A percentile compares a stretch with the other conserved stretches of the same genome.
Evolutionary conservation across 371 early-diverging fungal genomes (phyloP).

Genomic region (Phascolomyces articulosus): DNA sequence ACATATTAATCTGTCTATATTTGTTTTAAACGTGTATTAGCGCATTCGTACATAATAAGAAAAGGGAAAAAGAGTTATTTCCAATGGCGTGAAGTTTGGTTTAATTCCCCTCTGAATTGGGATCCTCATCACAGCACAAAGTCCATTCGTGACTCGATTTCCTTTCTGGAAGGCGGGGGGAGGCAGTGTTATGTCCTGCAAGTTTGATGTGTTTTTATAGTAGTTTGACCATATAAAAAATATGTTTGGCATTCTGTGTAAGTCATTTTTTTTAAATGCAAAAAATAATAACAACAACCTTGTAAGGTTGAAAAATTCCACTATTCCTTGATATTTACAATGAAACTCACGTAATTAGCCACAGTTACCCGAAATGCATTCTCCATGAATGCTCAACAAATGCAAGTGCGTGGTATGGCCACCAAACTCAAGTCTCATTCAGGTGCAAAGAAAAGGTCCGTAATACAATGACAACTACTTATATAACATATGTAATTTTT

Average conservation of each 20-base stretch:
- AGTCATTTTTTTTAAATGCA: neutral
- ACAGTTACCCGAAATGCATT: constrained; percentile 19
- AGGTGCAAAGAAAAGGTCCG: constrained; percentile 53
- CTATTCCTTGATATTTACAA: too few relatives aligned
- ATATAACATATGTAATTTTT: neutral
- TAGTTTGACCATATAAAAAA: neutral
- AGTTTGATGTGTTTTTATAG: too few relatives aligned
- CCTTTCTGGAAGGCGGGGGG: neutral
- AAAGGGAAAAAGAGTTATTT: too few relatives aligned
- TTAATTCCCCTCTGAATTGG: too few relatives aligned
- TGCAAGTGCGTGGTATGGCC: constrained; percentile 41
- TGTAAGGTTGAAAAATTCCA: too few relatives aligned
- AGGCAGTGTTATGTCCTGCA: neutral
- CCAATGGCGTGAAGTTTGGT: too few relatives aligned
- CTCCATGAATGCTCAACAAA: constrained; percentile 20
- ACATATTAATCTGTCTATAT: too few relatives aligned
- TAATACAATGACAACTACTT: too few relatives aligned
- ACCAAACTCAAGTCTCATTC: constrained; percentile 54
- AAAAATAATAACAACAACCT: neutral
- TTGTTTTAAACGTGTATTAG: too few relatives aligned
- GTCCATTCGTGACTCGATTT: neutral
- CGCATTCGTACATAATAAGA: too few relatives aligned
- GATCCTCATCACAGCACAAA: too few relatives aligned
- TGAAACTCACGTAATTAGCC: constrained; percentile 2
- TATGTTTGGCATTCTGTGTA: constrained; percentile 17